Conservation (phyloP, 129 eudicot species). For the Cynara cardunculus region DNA sequence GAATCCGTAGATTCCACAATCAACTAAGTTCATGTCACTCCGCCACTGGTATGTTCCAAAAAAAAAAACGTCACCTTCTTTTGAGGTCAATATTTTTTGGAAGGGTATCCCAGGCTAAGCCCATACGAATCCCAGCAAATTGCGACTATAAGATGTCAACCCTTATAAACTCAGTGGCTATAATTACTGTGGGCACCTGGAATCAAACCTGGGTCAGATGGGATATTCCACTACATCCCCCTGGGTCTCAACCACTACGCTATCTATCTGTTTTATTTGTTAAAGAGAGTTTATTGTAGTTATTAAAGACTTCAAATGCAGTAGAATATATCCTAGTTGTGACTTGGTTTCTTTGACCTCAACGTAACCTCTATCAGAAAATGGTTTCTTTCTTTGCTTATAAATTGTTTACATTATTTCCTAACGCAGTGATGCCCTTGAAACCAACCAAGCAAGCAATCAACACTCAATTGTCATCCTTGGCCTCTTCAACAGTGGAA, state of each 20-base stretch:
- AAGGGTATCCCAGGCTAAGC: background rate
- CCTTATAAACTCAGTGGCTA: background rate
- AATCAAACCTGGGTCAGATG: background rate
- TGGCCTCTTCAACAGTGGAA: slow-evolving; percentile 41
- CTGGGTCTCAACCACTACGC: background rate
- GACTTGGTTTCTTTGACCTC: slow-evolving; percentile 11
- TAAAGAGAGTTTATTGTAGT: background rate
- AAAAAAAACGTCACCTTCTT: background rate
- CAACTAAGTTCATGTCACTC: slow-evolving; percentile 22
- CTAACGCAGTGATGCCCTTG: slow-evolving; percentile 33
- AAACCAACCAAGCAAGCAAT: slow-evolving; percentile 33
- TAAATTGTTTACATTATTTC: background rate
- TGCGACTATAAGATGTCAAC: background rate
- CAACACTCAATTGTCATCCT: slow-evolving; percentile 31
- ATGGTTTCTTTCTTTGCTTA: background rate
- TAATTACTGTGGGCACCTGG: background rate
- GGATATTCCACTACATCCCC: background rate
- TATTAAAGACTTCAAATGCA: background rate
- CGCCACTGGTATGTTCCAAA: background rate
- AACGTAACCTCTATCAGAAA: background rate
- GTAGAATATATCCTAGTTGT: background rate
- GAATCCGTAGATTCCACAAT: slow-evolving; percentile 34
- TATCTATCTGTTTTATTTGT: background rate
- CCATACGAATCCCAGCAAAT: background rate
- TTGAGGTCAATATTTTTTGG: background rate